Base-by-base conservation (phyloP, 1,284 basidiomycete species). In the Testicularia cyperi region DNA sequence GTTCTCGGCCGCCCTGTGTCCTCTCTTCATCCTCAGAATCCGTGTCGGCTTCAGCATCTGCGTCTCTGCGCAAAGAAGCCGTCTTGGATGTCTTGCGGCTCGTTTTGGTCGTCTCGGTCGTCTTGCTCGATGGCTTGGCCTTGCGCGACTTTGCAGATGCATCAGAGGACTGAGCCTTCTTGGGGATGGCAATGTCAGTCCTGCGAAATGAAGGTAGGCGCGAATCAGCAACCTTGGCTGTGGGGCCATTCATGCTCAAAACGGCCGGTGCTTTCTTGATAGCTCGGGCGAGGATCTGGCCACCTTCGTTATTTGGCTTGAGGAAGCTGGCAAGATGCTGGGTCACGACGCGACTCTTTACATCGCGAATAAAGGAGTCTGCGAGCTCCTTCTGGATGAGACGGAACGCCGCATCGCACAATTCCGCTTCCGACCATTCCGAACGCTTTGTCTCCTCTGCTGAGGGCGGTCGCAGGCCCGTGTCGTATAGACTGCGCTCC, bases 321-420 rank as follows among this genome's bases (percentile, higher is more conserved):
- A 86, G 80, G 40, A 86, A 72, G 55, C 80, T 79, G 52, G 82
- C 79, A 33, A 89, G 65, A 28, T 84, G 83, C 6, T 79, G 77
- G 5, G 79, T 82, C 10, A 89, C 82, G 4, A 88, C 74, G 7
- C 84, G 81, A 30, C 85, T 84, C 65, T 81, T 80, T 23, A 91
- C 79, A 65, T 91, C 89, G 74, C 83, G 85, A 74, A 84, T 80
- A 39, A 91, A 79, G 38, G 83, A 64, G 3, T 70, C 77, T 49
- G 79, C 78, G 31, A 92, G 79, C 69, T 91, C 88, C 27, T 78
- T 79, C 33, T 85, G 54, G 37, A 91, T 83, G 36, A 84, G 77
- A 53, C 81, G 79, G 58, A 82, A 80, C 3, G 87, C 87, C 28
- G 82, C 80, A 7, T 81, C 81, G 13, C 86, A 77, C 24, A 88